Base-by-base conservation (phyloP, 495 filamentous ascomycete genomes). In the Penicillium flavigenum region DNA sequence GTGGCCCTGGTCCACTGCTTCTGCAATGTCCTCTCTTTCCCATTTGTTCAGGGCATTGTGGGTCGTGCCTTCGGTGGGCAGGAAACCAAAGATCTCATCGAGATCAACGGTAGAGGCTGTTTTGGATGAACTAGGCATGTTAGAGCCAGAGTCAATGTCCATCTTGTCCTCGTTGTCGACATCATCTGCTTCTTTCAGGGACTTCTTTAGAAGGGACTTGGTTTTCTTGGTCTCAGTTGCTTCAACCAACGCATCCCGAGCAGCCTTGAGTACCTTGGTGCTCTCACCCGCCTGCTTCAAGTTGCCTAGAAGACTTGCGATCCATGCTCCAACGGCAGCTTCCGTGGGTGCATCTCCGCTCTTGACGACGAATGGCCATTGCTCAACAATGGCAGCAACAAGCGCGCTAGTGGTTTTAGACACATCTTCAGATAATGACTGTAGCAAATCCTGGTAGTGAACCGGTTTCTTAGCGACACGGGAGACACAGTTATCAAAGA, bases 401-500 rank as follows among this genome's bases (percentile, higher is more conserved):
- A 96, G 59, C 79, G 80, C 61, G 63, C 86, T 84, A 6, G 65
- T 60, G 10, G 75, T 66, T 16, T 56, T 56, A 19, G 70, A 62
- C 4, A 71, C 56, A 36, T 75, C 73, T 34, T 79, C 66, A 14
- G 77, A 69, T 50, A 73, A 63, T 54, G 63, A 62, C 1, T 51
- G 54, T 34, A 78, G 59, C 16, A 78, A 50, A 47, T 88, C 83
- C 7, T 88, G 71, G 64, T 94, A 93, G 63, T 95, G 91, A 61
- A 90, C 82, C 6, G 88, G 86, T 39, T 83, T 83, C 50, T 83
- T 86, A 5, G 84, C 83, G 47, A 86, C 85, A 16, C 90, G 83
- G 41, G 80, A 81, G 17, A 86, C 74, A 67, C 90, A 94, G 47
- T 92, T 89, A 58, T 97, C 91, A 50, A 97, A 66, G 61, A 93